phyloP scores from a whole-genome alignment of 2,329 filamentous ascomycete species.

The Paecilomyces fulvus region DNA sequence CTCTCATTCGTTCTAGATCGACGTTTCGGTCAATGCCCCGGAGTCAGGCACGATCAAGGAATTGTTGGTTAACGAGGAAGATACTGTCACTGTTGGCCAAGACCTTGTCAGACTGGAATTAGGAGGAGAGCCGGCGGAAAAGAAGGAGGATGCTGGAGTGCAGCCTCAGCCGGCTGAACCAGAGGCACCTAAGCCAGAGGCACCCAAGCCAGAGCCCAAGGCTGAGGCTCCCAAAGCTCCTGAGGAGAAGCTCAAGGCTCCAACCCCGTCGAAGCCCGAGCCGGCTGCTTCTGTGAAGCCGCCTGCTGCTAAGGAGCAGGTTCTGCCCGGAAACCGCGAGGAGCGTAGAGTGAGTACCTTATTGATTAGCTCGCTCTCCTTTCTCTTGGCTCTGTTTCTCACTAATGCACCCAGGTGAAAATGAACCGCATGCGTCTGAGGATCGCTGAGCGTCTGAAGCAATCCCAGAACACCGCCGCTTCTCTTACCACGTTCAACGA shows the following conservation, averaged over 20 bases:
- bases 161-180: conserved; percentile 54
- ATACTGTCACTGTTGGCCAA: conserved; percentile 90
- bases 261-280: conserved; percentile 24
- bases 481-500: conserved; percentile 98
- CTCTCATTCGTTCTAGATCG: conserved; percentile 54
- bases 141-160: conserved; percentile 46
- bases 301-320: conserved; percentile 13
- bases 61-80: conserved; percentile 83
- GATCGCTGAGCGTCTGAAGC: conserved; percentile 95
- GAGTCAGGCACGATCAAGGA: conserved; percentile 87
- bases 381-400: not conserved
- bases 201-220: conserved; percentile 20
- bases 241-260: conserved; percentile 26
- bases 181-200: conserved; percentile 23
- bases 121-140: conserved; percentile 55
- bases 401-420: conserved; percentile 60
- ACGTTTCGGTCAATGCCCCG: conserved; percentile 91
- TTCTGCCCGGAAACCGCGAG: conserved; percentile 62
- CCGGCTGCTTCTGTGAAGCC: conserved; percentile 30
- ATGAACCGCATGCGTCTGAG: conserved; percentile 99
- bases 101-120: conserved; percentile 78
- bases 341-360: conserved; percentile 67
- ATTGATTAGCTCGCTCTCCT: conserved; percentile 1
- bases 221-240: conserved; percentile 5
- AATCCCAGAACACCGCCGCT: conserved; percentile 96